Evolutionary conservation across 768 basidiomycete genomes (phyloP), one percentile per base, ranked within the genome.

Genomic region (Lactarius evosmus): DNA sequence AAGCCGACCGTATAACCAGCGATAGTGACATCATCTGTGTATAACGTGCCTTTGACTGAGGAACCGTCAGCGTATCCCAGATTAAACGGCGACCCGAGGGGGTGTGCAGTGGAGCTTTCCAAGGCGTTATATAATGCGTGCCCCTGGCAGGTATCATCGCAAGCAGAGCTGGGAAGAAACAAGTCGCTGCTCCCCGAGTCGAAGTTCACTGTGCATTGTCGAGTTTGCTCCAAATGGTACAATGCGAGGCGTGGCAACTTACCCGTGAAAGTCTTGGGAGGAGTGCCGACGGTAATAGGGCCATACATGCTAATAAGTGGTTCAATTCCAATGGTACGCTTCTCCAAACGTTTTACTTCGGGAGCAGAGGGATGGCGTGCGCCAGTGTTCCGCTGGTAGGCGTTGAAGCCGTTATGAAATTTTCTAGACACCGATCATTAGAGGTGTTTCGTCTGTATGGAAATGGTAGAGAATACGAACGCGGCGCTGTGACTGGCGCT

Each of bases 51-150:
- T 0, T 64, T 63, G 25, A 78, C 76, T 0, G 63, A 61, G 0
- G 77, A 77, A 1, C 81, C 80, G 56, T 75, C 80, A 27, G 71
- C 72, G 66, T 82, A 83, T 1, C 51, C 7, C 9, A 80, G 69
- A 16, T 63, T 49, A 67, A 80, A 78, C 2, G 67, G 51, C 29
- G 68, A 63, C 17, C 55, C 60, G 34, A 70, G 53, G 63, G 72
- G 62, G 7, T 63, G 33, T 11, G 79, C 72, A 3, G 55, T 34
- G 3, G 41, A 57, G 54, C 64, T 61, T 7, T 9, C 9, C n/a
- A 8, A 25, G 25, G 59, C 9, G 14, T 58, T n/a, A 44, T 65
- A 65, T 5, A 40, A 3, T 2, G 51, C 51, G n/a, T 65, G 58
- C 6, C 60, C 49, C 16, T 63, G 19, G 61, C 79, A 80, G 32